Percentiles rank a stretch among this genome's conserved stretches.
phyloP scores from a whole-genome alignment of 441 rosid species.

The Adansonia madagascariensis region DNA sequence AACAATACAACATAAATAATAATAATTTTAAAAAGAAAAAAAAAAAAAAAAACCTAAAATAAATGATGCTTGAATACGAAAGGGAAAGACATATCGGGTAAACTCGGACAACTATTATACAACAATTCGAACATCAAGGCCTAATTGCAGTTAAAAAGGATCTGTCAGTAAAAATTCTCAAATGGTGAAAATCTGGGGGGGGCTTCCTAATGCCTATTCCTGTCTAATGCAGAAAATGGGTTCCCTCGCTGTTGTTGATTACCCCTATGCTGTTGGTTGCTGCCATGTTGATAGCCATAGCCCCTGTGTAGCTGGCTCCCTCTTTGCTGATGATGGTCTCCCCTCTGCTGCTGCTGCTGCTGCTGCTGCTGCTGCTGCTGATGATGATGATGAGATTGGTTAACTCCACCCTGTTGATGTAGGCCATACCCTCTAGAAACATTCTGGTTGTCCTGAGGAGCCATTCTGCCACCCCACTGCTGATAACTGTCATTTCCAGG shows the following conservation, averaged over 20 bases:
- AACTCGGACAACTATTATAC: not conserved
- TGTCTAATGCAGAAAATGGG: slow-evolving; percentile 42
- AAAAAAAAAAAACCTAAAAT: not conserved
- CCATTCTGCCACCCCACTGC: slow-evolving; percentile 21
- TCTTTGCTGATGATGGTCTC: slow-evolving; percentile 1
- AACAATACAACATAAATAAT: too few relatives aligned
- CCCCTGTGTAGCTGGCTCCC: slow-evolving; percentile 18
- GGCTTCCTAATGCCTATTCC: slow-evolving; percentile 27
- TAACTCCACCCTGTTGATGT: slow-evolving; percentile 12
- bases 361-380: not conserved
- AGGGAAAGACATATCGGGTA: too few relatives aligned
- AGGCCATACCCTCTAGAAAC: slow-evolving; percentile 2
- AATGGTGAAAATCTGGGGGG: not conserved
- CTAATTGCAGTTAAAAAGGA: not conserved
- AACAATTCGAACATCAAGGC: not conserved
- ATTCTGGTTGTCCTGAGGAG: not conserved
- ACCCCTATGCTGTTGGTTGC: slow-evolving; percentile 35
- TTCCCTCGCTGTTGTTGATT: slow-evolving; percentile 42
- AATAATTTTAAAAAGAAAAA: too few relatives aligned
- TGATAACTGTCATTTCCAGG: slow-evolving; percentile 6
- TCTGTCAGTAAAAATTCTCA: not conserved
- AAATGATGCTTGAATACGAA: not conserved
- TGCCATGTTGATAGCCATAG: slow-evolving; percentile 10
- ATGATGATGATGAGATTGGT: not conserved
- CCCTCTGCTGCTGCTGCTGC: slow-evolving; percentile 9